Conservation (phyloP, 2,329 filamentous ascomycete species). For the Talaromyces sp. region DNA sequence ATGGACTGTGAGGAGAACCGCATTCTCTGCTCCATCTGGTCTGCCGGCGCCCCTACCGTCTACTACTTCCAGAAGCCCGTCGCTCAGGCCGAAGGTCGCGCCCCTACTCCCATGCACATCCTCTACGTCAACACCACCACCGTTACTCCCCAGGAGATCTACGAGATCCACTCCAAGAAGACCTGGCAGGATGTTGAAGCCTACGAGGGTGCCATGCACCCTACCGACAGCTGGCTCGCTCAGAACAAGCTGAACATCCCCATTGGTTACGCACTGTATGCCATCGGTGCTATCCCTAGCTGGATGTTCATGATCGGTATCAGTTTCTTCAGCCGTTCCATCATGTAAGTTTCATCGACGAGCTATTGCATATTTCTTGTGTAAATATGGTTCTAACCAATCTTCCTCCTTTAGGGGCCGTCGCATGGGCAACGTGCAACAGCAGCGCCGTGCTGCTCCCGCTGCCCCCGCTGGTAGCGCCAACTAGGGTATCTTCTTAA, state of each 20-base stretch:
- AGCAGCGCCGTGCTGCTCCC: slow-evolving; percentile 9
- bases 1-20: slow-evolving; percentile 63
- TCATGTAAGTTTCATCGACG: slow-evolving; percentile 56
- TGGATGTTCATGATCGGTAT: slow-evolving; percentile 68
- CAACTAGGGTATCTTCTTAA: slow-evolving; percentile 19
- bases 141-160: slow-evolving; percentile 59
- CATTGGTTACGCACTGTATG: slow-evolving; percentile 60
- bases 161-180: slow-evolving; percentile 59
- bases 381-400: background rate
- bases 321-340: slow-evolving; percentile 61
- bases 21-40: slow-evolving; percentile 64
- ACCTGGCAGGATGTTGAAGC: slow-evolving; percentile 54
- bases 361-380: background rate
- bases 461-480: slow-evolving; percentile 22
- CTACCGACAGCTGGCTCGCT: slow-evolving; percentile 61
- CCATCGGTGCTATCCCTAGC: slow-evolving; percentile 60
- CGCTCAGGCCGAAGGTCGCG: slow-evolving; percentile 52
- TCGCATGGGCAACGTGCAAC: slow-evolving; percentile 19
- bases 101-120: slow-evolving; percentile 56
- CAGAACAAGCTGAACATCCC: slow-evolving; percentile 57
- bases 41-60: slow-evolving; percentile 57
- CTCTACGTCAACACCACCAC: slow-evolving; percentile 61
- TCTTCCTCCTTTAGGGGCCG: slow-evolving; percentile 28
- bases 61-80: slow-evolving; percentile 61
- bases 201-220: slow-evolving; percentile 64